phyloP scores from a whole-genome alignment of 257 asterid genomes.

The Solanum lycopersicoides region DNA sequence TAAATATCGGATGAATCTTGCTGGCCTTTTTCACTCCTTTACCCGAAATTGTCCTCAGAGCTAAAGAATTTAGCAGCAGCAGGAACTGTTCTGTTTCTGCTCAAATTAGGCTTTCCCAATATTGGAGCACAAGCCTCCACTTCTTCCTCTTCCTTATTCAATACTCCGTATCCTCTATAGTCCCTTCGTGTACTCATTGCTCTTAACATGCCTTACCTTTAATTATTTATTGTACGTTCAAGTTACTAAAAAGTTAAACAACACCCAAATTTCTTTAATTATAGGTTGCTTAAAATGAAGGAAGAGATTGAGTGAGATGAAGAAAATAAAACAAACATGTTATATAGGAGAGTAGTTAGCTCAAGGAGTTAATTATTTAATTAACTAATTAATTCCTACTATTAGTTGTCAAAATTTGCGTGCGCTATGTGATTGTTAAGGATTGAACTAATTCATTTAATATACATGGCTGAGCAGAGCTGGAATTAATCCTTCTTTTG shows the following conservation, averaged over 20 bases:
- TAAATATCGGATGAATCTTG: constrained; percentile 19
- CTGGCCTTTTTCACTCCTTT: background rate
- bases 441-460: background rate
- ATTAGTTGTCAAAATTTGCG: background rate
- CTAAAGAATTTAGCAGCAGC: constrained; percentile 1
- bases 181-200: constrained; percentile 44
- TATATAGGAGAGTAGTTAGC: background rate
- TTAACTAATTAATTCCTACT: background rate
- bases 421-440: background rate
- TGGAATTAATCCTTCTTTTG: background rate
- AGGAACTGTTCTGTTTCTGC: background rate
- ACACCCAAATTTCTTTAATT: background rate
- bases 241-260: background rate
- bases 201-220: constrained; percentile 37
- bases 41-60: background rate
- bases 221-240: background rate
- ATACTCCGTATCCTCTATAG: constrained; percentile 34
- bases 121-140: background rate
- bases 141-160: constrained; percentile 6
- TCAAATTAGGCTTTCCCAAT: background rate
- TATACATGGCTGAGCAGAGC: background rate
- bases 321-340: background rate
- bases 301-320: background rate
- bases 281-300: background rate
- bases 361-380: background rate